phyloP scores from a whole-genome alignment of 75 land plant genomes.

The Azolla pinnata region DNA sequence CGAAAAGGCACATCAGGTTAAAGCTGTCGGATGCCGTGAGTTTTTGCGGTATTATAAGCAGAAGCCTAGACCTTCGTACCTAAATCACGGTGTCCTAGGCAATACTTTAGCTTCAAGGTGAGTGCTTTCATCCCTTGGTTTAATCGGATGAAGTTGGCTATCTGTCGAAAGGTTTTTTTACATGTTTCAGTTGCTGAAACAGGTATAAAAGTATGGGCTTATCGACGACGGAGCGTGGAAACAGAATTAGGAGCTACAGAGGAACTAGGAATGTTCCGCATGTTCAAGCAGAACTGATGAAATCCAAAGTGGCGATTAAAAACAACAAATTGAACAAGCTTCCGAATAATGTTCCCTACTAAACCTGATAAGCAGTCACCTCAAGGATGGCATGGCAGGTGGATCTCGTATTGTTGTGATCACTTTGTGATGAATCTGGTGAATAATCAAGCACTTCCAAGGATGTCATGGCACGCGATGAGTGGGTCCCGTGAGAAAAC shows the following conservation, averaged over 20 bases:
- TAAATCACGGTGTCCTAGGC: constrained; percentile 39
- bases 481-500: too few relatives aligned
- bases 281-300: constrained; percentile 60
- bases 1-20: constrained; percentile 20
- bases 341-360: constrained; percentile 78
- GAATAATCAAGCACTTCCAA: too few relatives aligned
- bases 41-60: constrained; percentile 73
- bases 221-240: constrained; percentile 59
- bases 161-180: not conserved
- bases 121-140: not conserved
- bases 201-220: constrained; percentile 94
- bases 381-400: too few relatives aligned
- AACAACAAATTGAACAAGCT: constrained; percentile 78
- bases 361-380: too few relatives aligned
- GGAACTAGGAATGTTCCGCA: constrained; percentile 49
- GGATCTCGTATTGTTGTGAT: too few relatives aligned
- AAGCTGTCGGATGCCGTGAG: constrained; percentile 74
- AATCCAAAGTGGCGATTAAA: constrained; percentile 77
- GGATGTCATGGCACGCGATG: too few relatives aligned
- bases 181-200: constrained; percentile 3
- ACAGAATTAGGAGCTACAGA: constrained; percentile 40
- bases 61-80: constrained; percentile 61
- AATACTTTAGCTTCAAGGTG: constrained; percentile 68
- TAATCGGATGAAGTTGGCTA: not conserved
- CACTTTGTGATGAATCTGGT: too few relatives aligned